Base-by-base conservation (phyloP, 768 basidiomycete species). In the Vararia minispora region DNA sequence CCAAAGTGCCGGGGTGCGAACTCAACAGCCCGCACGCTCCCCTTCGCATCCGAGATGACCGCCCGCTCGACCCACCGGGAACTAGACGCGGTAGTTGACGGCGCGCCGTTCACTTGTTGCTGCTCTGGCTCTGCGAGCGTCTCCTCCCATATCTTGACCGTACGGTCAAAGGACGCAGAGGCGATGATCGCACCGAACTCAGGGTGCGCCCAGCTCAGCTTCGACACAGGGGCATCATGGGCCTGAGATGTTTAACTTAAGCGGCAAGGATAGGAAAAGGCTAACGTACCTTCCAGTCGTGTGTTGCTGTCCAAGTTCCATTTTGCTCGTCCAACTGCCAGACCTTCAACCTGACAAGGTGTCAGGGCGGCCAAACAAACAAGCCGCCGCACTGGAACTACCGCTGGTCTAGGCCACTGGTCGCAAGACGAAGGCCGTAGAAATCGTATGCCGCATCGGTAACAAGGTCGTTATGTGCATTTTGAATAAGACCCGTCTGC, bases 81-180 rank as follows among this genome's bases (percentile, higher is more conserved):
- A 30, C 43, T 46, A 29, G 49, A 46, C 4, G 48, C 42, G 23
- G 41, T 37, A 2, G 45, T 17, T 8, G 40, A 28, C n/a, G 18
- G 42, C 4, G 43, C 43, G 11, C 56, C 58, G 42, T 54, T 57
- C 23, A 50, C 28, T 34, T 57, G 51, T 28, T 45, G 50, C 24
- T 58, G 58, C 11, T 45, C 32, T 20, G 48, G 52, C 14, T 53
- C 42, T 32, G 57, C 55, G 9, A 55, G 47, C 0, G 61, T 63
- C 58, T 85, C 75, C 54, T 92, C 87, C 90, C 90, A 97, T 12
- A 99, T 72, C 58, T 92, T 87, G 39, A 91, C 85, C 0, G 85
- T 85, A 18, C 92, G 72, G 59, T 97, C 94, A 51, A 91, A 90
- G 2, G 84, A 89, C 4, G 78, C 74, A 3, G 85, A 87, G 0